A percentile compares a stretch with the other conserved stretches of the same genome.
Conservation (phyloP, 371 early-diverging fungal species). For the Mucor circinelloides region DNA sequence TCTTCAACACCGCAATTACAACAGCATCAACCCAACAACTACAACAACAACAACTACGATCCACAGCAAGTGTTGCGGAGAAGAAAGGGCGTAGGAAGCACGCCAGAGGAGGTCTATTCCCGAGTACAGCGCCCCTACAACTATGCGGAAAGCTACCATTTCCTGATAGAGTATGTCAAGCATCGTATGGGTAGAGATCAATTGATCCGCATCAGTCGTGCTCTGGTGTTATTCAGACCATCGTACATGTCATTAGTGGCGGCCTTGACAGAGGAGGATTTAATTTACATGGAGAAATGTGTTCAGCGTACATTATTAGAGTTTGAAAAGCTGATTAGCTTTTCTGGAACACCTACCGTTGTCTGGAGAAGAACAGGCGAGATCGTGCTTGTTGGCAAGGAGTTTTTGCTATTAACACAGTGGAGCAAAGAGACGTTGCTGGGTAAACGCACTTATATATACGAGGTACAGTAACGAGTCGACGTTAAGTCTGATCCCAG, state of each 20-base stretch:
- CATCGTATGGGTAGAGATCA: slow-evolving; percentile 80
- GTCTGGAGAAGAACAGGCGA: slow-evolving; percentile 92
- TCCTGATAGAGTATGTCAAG: slow-evolving; percentile 66
- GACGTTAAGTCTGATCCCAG: no score
- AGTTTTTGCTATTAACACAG: slow-evolving; percentile 81
- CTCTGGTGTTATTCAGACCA: slow-evolving; percentile 82
- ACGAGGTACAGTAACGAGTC: slow-evolving; percentile 56
- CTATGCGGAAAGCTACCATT: slow-evolving; percentile 84
- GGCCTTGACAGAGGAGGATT: slow-evolving; percentile 81
- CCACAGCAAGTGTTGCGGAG: slow-evolving; percentile 10
- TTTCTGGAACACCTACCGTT: slow-evolving; percentile 88
- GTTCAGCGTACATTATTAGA: slow-evolving; percentile 87
- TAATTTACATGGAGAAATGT: slow-evolving; percentile 88
- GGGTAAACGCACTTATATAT: slow-evolving; percentile 72
- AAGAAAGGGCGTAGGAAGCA: slow-evolving; percentile 39
- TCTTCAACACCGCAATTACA: not conserved
- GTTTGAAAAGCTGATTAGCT: slow-evolving; percentile 82
- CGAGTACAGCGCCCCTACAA: slow-evolving; percentile 74
- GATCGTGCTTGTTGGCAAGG: slow-evolving; percentile 85
- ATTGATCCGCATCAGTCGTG: slow-evolving; percentile 77
- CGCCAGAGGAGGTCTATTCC: slow-evolving; percentile 69
- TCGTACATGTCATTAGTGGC: slow-evolving; percentile 83
- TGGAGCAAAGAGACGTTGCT: slow-evolving; percentile 79
- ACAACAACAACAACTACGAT: not conserved
- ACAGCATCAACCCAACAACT: not conserved